These are phyloP conservation scores for Hydrangea macrophylla DNA, from an alignment of 148 eudicot genomes.

Conservation along the genomic window DNA sequence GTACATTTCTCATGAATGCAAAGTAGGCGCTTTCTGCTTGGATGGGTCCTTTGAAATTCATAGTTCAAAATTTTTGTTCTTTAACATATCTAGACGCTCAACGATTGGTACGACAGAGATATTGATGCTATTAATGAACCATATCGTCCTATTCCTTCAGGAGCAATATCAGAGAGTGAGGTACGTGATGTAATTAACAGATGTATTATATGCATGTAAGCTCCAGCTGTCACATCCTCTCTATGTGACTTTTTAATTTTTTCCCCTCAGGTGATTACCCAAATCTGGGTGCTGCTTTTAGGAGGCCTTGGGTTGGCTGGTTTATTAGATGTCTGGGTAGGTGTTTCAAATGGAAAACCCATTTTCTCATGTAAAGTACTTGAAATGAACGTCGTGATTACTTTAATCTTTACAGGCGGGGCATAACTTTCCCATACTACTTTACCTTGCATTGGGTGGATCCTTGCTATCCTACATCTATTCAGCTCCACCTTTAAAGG, in stretches of 20 bases:
- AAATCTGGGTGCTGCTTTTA: constrained; percentile 87
- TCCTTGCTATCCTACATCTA: constrained; percentile 86
- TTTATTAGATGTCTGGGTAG: constrained; percentile 83
- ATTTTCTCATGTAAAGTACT: not conserved
- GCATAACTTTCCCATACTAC: constrained; percentile 65
- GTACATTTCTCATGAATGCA: constrained; percentile 27
- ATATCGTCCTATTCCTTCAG: constrained; percentile 96
- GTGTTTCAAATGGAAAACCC: constrained; percentile 22
- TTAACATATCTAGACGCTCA: constrained; percentile 61
- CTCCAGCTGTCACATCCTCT: not conserved
- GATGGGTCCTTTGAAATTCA: constrained; percentile 13
- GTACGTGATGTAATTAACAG: constrained; percentile 25
- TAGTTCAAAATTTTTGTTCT: constrained; percentile 10
- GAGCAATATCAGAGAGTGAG: constrained; percentile 86
- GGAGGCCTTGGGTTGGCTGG: constrained; percentile 90
- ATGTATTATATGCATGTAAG: not conserved
- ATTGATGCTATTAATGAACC: constrained; percentile 99
- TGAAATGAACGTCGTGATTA: constrained; percentile 12
- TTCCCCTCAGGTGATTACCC: constrained; percentile 71
- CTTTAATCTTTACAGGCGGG: constrained; percentile 66
- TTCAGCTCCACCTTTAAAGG: constrained; percentile 98
- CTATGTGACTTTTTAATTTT: not conserved
- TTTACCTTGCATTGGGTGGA: constrained; percentile 92
- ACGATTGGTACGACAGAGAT: constrained; percentile 98
- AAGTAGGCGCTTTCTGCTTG: constrained; percentile 12